These are phyloP conservation scores for Ascomycota sp. DNA, from an alignment of 2,329 filamentous ascomycete species.

Conservation along the genomic window DNA sequence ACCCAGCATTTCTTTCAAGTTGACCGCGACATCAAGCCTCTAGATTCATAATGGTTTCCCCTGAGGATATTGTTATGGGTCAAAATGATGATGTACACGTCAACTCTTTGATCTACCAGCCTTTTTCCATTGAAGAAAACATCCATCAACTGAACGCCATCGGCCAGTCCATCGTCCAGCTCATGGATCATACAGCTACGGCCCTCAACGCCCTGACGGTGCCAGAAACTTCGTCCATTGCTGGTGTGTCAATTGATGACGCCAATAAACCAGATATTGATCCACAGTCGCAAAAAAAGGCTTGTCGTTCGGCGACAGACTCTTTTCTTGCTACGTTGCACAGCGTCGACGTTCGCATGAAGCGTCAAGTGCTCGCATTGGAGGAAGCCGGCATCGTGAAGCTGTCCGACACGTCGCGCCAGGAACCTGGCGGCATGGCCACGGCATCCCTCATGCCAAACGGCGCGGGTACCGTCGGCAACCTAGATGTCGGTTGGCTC, in stretches of 20 bases:
- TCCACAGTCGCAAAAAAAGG: slow-evolving; percentile 28
- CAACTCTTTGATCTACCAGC: slow-evolving; percentile 15
- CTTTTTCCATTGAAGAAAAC: slow-evolving; percentile 57
- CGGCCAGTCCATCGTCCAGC: slow-evolving; percentile 34
- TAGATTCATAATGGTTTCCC: slow-evolving; percentile 9
- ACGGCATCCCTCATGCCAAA: slow-evolving; percentile 29
- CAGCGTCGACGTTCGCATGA: slow-evolving; percentile 52
- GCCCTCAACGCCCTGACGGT: slow-evolving; percentile 24
- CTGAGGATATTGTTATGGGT: slow-evolving; percentile 12
- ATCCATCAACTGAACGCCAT: slow-evolving; percentile 65
- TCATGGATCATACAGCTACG: slow-evolving; percentile 23
- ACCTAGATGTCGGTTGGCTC: slow-evolving; percentile 69
- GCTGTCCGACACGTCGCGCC: slow-evolving; percentile 15
- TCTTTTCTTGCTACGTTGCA: slow-evolving; percentile 57
- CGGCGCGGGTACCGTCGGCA: slow-evolving; percentile 32
- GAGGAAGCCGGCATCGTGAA: slow-evolving; percentile 64
- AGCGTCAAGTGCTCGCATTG: slow-evolving; percentile 46
- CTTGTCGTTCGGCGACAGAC: slow-evolving; percentile 38
- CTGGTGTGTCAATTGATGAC: slow-evolving; percentile 3
- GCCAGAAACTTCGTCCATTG: slow-evolving; percentile 5
- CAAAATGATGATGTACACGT: slow-evolving; percentile 3
- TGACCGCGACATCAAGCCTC: too few species aligned
- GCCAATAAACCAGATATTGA: slow-evolving; percentile 11
- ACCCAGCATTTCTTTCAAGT: too few species aligned
- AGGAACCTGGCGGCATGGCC: slow-evolving; percentile 15